Evolutionary conservation across 2,329 filamentous ascomycete genomes (phyloP).

Genomic region (Aschersonia sp.): DNA sequence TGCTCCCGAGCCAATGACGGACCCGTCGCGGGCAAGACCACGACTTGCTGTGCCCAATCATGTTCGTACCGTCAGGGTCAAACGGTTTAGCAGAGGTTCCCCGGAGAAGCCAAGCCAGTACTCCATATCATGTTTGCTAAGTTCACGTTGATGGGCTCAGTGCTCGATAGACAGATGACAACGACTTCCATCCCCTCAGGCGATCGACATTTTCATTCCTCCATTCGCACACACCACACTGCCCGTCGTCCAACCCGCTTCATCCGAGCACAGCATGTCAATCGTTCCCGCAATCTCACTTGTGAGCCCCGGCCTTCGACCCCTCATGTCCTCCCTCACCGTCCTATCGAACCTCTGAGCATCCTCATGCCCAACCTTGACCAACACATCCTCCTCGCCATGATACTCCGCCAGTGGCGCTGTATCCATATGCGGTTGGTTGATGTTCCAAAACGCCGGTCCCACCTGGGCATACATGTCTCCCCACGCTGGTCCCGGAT

Average conservation of each 20-base stretch:
- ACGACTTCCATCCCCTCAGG: slow-evolving; percentile 6
- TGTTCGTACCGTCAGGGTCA: too few relatives aligned
- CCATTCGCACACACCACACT: slow-evolving; percentile 61
- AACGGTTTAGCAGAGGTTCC: too few relatives aligned
- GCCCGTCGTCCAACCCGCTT: slow-evolving; percentile 55
- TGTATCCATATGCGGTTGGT: slow-evolving; percentile 22
- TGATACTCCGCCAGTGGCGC: slow-evolving; percentile 19
- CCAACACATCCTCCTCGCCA: slow-evolving; percentile 16
- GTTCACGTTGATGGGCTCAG: too few relatives aligned
- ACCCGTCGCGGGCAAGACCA: neutral
- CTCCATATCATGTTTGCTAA: too few relatives aligned
- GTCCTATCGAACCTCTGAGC: slow-evolving; percentile 17
- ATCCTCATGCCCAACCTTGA: slow-evolving; percentile 13
- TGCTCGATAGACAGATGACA: neutral
- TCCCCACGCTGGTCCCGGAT: slow-evolving; percentile 40
- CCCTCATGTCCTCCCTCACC: slow-evolving; percentile 18
- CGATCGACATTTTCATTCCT: slow-evolving; percentile 24
- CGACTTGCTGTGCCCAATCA: too few relatives aligned
- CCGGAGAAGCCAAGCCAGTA: too few relatives aligned
- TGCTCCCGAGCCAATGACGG: neutral
- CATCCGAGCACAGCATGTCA: slow-evolving; percentile 53
- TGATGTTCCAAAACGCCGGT: slow-evolving; percentile 19
- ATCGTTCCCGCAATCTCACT: slow-evolving; percentile 54
- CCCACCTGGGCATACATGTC: slow-evolving; percentile 32
- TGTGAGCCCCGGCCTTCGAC: slow-evolving; percentile 18